A percentile compares a stretch with the other conserved stretches of the same genome.
These are phyloP conservation scores for Colletotrichum sp. DNA, from an alignment of 2,329 filamentous ascomycete species.

Conservation along the genomic window DNA sequence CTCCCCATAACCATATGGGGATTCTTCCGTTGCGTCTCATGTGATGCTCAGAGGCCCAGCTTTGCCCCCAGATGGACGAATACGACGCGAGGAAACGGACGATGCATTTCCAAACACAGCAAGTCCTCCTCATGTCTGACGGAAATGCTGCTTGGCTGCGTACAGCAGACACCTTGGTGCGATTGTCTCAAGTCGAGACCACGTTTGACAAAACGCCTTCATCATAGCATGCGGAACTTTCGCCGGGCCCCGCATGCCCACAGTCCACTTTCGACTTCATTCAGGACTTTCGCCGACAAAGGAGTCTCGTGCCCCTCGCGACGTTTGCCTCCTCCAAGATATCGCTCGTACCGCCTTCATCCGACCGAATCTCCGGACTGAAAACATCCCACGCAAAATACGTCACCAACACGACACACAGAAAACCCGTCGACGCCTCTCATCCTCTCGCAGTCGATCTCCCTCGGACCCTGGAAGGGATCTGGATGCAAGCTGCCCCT, in stretches of 20 bases:
- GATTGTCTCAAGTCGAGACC: background rate
- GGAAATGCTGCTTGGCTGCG: background rate
- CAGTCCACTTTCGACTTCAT: background rate
- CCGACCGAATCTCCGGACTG: background rate
- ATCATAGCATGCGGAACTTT: slow-evolving; percentile 13
- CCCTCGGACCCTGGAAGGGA: background rate
- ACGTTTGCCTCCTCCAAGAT: background rate
- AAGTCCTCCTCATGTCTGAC: background rate
- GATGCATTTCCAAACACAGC: slow-evolving; percentile 12
- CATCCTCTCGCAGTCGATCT: background rate
- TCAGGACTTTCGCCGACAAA: background rate
- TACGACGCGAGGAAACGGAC: slow-evolving; percentile 9
- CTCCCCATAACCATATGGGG: background rate
- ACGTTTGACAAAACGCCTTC: slow-evolving; percentile 1
- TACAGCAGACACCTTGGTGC: background rate
- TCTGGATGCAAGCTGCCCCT: background rate
- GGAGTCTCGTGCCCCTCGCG: slow-evolving; percentile 9
- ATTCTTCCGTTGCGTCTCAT: background rate
- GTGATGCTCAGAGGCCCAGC: background rate
- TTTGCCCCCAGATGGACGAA: background rate
- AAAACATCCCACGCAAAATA: slow-evolving; percentile 2
- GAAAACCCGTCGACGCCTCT: background rate
- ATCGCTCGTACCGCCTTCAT: background rate
- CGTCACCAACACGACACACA: slow-evolving; percentile 11
- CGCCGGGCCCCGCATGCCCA: background rate